Base-by-base conservation (phyloP, 2,329 filamentous ascomycete genomes). In the Dactylellina parvicollis region DNA sequence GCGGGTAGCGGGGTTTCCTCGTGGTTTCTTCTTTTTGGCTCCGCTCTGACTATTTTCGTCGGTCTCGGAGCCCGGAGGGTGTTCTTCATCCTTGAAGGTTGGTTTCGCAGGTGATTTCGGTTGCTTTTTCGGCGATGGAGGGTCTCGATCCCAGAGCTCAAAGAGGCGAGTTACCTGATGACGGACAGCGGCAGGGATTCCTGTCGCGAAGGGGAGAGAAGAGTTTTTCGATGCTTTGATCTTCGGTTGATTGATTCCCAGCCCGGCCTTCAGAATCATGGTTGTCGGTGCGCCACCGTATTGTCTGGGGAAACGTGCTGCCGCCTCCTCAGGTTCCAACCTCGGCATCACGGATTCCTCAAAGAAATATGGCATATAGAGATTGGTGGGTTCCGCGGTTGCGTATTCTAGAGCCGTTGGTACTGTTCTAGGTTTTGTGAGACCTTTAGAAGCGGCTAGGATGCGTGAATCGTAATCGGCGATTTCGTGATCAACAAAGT, bases 301-400 rank as follows among this genome's bases (percentile, higher is more conserved):
- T 5, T 59, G 14, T 38, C 67, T 64, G 14, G 67, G 67, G 28
- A 72, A 72, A 16, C 67, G 59, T 22, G 30, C 38, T 2, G 32
- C 44, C 4, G 59, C 67, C 8, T 72, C 57, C 32, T 72, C 36
- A 12, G 67, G 34, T 26, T 72, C 67, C 67, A 72, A 65, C 28
- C 52, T 54, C 14, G 67, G 67, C 59, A 72, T 72, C 10, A 72
- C 67, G 12, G 67, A 72, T 42, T 72, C 67, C 20, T 72, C 67
- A 32, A 72, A 72, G 16, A 72, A 72, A 30, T 65, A 72, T 1
- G 67, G 67, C 67, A 72, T 72, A 36, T 72, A 72, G 1, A 72
- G 54, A 18, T 72, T 72, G n/a, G 59, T 60, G 2, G 59, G 28
- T 4, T 59, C 50, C 9, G 59, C 59, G 1, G 50, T 59, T n/a